Base-by-base conservation (phyloP, 2,329 filamentous ascomycete species). In the Arthrobotrys iridis region DNA sequence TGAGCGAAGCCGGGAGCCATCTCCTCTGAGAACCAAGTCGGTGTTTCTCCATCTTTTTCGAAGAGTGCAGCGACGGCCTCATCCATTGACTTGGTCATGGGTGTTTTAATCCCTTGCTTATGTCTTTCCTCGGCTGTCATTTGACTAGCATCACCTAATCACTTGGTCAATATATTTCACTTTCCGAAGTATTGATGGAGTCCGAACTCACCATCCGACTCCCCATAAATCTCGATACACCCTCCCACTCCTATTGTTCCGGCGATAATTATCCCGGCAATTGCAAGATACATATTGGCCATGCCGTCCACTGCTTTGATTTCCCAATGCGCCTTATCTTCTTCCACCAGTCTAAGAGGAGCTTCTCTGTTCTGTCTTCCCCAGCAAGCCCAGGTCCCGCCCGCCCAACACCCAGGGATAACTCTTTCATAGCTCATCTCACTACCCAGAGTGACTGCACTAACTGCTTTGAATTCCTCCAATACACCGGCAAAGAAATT, bases 311-410 rank as follows among this genome's bases (percentile, higher is more conserved):
- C 80, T 64, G 87, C 88, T 79, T 92, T 90, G 20, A 96, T 78
- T 82, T 96, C 92, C 90, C 91, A 96, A 79, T 92, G 89, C 18
- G 87, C 88, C 26, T 79, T 76, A 20, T 71, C 65, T 1, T 81
- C 83, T 2, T 84, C 83, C 52, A 93, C 86, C 80, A 90, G 89
- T 10, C 92, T 87, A 7, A 96, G 83, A 0, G 92, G 90, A 3
- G 88, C 85, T 83, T 94, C 91, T 15, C 91, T 88, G 81, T 95
- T 95, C 82, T 95, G 89, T 3, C 88, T 91, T 10, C 92, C 92
- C 92, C 91, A 96, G 0, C 89, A 84, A 0, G 93, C 87, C 89
- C 90, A 93, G 5, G 88, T 87, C 0, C 91, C 91, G n/a, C 91
- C 91, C 0, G 91, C 87, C 92, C 91, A 95, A 71, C 84, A 84